Conservation (phyloP, 129 eudicot genomes). For the Lactuca saligna region DNA sequence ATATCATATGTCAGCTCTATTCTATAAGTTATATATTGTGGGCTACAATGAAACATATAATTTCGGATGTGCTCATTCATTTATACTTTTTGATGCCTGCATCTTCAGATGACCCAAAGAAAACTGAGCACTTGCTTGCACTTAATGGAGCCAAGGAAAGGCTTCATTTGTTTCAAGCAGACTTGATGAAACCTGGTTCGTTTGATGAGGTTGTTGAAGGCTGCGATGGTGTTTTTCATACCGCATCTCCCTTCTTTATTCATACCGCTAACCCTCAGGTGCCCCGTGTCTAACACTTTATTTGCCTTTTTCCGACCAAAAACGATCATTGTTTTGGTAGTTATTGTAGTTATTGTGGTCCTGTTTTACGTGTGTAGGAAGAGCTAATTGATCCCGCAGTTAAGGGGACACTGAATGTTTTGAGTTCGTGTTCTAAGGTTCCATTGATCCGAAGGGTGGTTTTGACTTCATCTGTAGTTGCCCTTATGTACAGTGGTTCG, state of each 20-base stretch:
- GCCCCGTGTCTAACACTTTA: neutral
- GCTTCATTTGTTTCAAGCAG: constrained; percentile 56
- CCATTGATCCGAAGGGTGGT: constrained; percentile 62
- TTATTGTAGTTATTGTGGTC: neutral
- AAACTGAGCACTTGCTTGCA: constrained; percentile 52
- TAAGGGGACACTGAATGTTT: constrained; percentile 87
- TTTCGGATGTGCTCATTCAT: neutral
- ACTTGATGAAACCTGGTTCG: constrained; percentile 55
- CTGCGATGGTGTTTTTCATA: constrained; percentile 65
- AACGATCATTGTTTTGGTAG: neutral
- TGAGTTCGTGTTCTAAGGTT: constrained; percentile 56
- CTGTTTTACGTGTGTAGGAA: constrained; percentile 37
- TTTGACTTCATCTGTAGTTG: constrained; percentile 66
- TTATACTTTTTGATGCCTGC: neutral
- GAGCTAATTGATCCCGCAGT: constrained; percentile 77
- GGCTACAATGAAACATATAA: neutral
- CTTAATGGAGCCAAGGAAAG: constrained; percentile 80
- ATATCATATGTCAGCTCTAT: neutral
- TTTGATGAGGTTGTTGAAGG: constrained; percentile 60
- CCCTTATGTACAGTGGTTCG: constrained; percentile 48
- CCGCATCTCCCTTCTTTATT: constrained; percentile 57
- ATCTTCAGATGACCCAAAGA: constrained; percentile 51
- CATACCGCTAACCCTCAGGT: constrained; percentile 52
- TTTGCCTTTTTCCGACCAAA: neutral
- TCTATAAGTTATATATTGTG: neutral